phyloP scores from a whole-genome alignment of 345 rosid species.

The Camelina neglecta region DNA sequence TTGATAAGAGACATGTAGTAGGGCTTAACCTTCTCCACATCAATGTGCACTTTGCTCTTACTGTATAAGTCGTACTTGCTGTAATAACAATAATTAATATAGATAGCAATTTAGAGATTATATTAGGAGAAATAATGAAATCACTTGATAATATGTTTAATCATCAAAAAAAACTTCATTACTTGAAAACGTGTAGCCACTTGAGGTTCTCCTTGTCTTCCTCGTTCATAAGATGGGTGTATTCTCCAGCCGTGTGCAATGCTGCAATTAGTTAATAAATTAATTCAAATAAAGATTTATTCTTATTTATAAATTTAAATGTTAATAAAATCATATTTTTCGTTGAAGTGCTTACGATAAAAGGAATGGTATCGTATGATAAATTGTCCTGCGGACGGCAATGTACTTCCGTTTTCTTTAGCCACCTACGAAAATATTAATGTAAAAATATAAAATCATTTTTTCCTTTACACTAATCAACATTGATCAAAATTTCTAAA shows the following conservation, averaged over 20 bases:
- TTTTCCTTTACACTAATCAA: not conserved
- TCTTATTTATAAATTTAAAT: not conserved
- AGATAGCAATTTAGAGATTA: not conserved
- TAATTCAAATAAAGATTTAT: not conserved
- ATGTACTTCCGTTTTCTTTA: conserved; percentile 60
- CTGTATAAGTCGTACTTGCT: conserved; percentile 76
- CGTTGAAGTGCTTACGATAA: conserved; percentile 49
- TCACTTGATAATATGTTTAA: not conserved
- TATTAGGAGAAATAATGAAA: not conserved
- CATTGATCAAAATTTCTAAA: not conserved
- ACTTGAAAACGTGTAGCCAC: conserved; percentile 77
- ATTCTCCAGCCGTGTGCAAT: conserved; percentile 58
- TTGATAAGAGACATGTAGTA: conserved; percentile 65
- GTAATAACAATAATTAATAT: conserved; percentile 21
- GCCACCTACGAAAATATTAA: conserved; percentile 34
- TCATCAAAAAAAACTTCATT: not conserved
- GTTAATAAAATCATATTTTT: not conserved
- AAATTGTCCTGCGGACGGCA: conserved; percentile 61
- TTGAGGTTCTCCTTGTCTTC: conserved; percentile 57
- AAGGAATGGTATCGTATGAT: conserved; percentile 69
- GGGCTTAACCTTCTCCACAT: conserved; percentile 66
- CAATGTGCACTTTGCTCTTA: conserved; percentile 65
- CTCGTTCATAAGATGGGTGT: conserved; percentile 58
- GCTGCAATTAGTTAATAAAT: conserved; percentile 45
- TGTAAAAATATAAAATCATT: not conserved